A percentile compares a stretch with the other conserved stretches of the same genome.
Evolutionary conservation across 2,329 filamentous ascomycete species (phyloP).

Genomic region (Teratosphaeriaceae sp.): DNA sequence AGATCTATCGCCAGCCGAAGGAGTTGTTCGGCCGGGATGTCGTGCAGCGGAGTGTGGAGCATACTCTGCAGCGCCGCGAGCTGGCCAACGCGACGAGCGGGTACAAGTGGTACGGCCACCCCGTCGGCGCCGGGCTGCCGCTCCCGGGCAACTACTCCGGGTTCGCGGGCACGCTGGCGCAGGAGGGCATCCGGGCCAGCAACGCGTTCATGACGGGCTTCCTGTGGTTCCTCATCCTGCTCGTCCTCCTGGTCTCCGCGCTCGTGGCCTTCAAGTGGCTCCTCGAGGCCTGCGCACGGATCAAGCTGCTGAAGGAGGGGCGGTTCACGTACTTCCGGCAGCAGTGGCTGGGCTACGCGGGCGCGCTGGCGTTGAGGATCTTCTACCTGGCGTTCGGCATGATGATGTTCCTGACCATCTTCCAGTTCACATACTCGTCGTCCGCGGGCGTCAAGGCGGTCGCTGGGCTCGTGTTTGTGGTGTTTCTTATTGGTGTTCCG

Average conservation of each 20-base stretch:
- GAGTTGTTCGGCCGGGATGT: constrained; percentile 25
- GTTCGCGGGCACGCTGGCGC: constrained; percentile 61
- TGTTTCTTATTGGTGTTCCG: constrained; percentile 54
- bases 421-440: constrained; percentile 60
- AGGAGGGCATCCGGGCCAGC: constrained; percentile 56
- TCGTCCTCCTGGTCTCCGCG: constrained; percentile 47
- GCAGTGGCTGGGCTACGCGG: constrained; percentile 57
- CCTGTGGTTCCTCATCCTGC: constrained; percentile 62
- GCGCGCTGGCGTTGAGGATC: constrained; percentile 51
- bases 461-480: constrained; percentile 57
- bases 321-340: constrained; percentile 59
- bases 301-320: constrained; percentile 52
- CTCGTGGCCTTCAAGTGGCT: constrained; percentile 50
- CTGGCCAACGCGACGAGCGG: constrained; percentile 33
- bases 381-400: constrained; percentile 63
- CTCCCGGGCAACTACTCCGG: constrained; percentile 66
- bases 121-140: constrained; percentile 58
- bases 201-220: constrained; percentile 67
- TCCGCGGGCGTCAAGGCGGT: constrained; percentile 56
- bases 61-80: constrained; percentile 31
- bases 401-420: constrained; percentile 62
- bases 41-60: constrained; percentile 25
- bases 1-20: constrained; percentile 25
- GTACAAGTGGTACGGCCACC: constrained; percentile 60
- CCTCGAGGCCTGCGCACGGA: constrained; percentile 49